Evolutionary conservation across 352 stramenopile species (phyloP), one percentile per base, ranked within the genome.

Genomic region (Blastocystis sp.): DNA sequence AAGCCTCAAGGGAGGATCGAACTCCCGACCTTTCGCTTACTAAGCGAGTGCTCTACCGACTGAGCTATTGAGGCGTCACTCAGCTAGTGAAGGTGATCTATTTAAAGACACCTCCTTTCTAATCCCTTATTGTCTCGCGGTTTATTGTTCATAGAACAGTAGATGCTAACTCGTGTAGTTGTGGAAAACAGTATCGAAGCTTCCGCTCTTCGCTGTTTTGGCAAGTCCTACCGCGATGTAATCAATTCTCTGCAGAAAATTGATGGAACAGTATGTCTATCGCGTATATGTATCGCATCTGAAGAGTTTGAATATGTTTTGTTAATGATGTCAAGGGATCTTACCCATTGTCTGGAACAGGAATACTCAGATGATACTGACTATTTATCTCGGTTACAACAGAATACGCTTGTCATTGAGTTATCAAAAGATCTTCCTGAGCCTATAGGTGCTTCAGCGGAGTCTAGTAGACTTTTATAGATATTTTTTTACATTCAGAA

Each of bases 31-130:
- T 78, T 78, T 78, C 66, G 66, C 66, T 78, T 78, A 78, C 66
- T 78, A 78, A 78, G 66, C 66, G 66, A 78, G 66, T 78, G 66
- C 66, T 78, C 66, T 78, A 78, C 66, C 66, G 66, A 78, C 66
- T 78, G 66, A 78, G 66, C 66, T 78, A 78, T 78, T 78, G 66
- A 78, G 66, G 66, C 66, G 6, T n/a, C 37, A 59, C 40, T 48
- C 9, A 48, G 2, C 9, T 48, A 9, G 2, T 48, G 3, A 48
- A 9, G 2, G 40, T 48, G 2, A 48, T 48, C 40, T 48, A 48
- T 48, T 48, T 48, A 48, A 48, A 2, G 40, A 9, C 9, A 48
- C 40, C 40, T 48, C 40, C 40, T 48, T 48, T 48, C 40, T 48
- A 42, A 40, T 27, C 1, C 40, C 9, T 11, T n/a, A 19, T 35